Evolutionary conservation across 1,284 basidiomycete genomes (phyloP).

Genomic region (Boletus mariae): DNA sequence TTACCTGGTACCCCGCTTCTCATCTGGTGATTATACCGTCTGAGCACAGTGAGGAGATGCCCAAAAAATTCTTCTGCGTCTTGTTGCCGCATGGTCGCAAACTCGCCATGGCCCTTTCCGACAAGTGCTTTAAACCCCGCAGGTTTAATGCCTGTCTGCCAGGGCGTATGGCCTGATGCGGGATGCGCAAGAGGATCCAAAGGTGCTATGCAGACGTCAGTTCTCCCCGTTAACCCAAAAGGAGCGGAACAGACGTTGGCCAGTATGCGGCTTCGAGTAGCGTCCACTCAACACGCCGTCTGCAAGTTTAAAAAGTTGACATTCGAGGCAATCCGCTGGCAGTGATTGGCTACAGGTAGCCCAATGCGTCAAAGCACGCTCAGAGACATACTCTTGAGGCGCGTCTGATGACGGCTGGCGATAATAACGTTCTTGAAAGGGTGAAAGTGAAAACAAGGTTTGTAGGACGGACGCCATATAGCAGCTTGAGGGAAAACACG

Average conservation of each 20-base stretch:
- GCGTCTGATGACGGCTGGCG: constrained; percentile 6
- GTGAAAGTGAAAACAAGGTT: constrained; percentile 76
- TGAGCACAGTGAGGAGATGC: constrained; percentile 71
- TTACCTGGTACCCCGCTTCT: constrained; percentile 36
- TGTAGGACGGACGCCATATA: constrained; percentile 97
- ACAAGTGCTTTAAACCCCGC: constrained; percentile 86
- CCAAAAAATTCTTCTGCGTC: constrained; percentile 95
- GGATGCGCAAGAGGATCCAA: constrained; percentile 34
- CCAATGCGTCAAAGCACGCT: constrained; percentile 56
- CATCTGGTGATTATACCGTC: constrained; percentile 61
- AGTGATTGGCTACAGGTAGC: constrained; percentile 62
- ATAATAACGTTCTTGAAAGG: constrained; percentile 77
- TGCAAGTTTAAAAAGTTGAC: constrained; percentile 90
- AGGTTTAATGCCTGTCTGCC: constrained; percentile 87
- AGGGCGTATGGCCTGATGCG: constrained; percentile 46
- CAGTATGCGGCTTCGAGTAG: constrained; percentile 58
- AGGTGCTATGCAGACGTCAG: constrained; percentile 18
- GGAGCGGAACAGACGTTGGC: constrained; percentile 16
- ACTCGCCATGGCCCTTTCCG: constrained; percentile 92
- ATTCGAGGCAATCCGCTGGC: constrained; percentile 87
- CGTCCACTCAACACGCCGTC: constrained; percentile 92
- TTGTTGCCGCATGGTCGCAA: constrained; percentile 95
- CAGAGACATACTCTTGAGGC: constrained; percentile 15
- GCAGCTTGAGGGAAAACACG: constrained; percentile 53
- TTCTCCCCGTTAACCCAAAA: not conserved